Conservation (phyloP, 352 stramenopile species). For the Globisporangium uncinulatum region DNA sequence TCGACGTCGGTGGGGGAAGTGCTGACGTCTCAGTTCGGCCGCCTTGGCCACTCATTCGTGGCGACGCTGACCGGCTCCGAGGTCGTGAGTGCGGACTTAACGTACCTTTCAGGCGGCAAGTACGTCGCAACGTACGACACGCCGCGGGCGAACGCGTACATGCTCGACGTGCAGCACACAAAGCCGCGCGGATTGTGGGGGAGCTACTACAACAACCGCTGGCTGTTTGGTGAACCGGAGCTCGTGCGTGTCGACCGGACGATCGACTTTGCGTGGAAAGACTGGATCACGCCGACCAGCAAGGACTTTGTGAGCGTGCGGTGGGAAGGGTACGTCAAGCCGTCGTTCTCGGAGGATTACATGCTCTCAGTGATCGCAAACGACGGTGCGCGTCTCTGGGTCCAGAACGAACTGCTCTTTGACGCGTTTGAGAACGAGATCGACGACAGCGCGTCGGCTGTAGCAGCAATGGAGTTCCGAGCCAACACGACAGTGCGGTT, state of each 20-base stretch:
- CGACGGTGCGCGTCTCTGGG: constrained; percentile 88
- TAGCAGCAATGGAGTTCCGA: constrained; percentile 18
- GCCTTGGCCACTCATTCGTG: constrained; percentile 64
- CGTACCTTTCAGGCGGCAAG: constrained; percentile 53
- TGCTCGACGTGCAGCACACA: constrained; percentile 73
- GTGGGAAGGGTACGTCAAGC: constrained; percentile 91
- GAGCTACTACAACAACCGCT: constrained; percentile 96
- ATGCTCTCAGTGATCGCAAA: constrained; percentile 86
- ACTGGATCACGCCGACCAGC: constrained; percentile 87
- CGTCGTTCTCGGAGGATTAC: constrained; percentile 87
- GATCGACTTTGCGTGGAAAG: constrained; percentile 92
- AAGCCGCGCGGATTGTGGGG: constrained; percentile 79
- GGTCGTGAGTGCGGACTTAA: constrained; percentile 56
- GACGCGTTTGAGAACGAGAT: constrained; percentile 51
- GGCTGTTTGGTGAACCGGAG: constrained; percentile 85
- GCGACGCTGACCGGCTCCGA: constrained; percentile 46
- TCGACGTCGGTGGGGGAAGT: constrained; percentile 28
- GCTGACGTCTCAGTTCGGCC: constrained; percentile 34
- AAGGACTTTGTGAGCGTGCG: constrained; percentile 93
- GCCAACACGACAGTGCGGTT: constrained; percentile 43
- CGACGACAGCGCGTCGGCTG: constrained; percentile 17
- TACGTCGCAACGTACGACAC: constrained; percentile 89
- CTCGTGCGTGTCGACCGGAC: constrained; percentile 80
- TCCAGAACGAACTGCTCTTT: constrained; percentile 38
- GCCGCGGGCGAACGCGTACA: constrained; percentile 82